These are phyloP conservation scores for Coccomyxa sp. DNA, from an alignment of 139 green algal genomes.

Conservation along the genomic window DNA sequence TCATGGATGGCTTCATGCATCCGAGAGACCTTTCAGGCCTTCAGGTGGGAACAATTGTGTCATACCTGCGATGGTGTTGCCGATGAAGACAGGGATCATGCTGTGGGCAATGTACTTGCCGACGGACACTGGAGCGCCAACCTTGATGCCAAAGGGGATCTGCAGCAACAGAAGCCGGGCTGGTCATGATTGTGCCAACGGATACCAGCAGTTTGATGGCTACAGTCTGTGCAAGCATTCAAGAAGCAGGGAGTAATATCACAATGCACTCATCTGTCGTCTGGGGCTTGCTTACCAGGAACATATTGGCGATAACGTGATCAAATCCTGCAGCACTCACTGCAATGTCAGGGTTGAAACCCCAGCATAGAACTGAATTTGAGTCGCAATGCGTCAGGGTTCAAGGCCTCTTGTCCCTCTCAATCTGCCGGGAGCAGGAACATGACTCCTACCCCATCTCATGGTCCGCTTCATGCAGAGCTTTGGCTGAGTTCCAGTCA, in stretches of 20 bases:
- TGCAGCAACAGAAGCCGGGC: conserved; percentile 5
- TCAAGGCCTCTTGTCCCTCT: too few relatives aligned
- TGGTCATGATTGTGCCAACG: too few relatives aligned
- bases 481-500: neutral
- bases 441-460: too few relatives aligned
- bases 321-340: conserved; percentile 69
- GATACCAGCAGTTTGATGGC: neutral
- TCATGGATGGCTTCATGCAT: too few relatives aligned
- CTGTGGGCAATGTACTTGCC: conserved; percentile 11
- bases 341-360: too few relatives aligned
- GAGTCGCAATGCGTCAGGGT: too few relatives aligned
- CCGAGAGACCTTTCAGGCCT: too few relatives aligned
- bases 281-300: conserved; percentile 2
- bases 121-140: conserved; percentile 7
- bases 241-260: neutral
- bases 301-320: conserved; percentile 67
- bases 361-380: too few relatives aligned
- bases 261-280: neutral
- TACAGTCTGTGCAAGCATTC: neutral
- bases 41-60: too few relatives aligned
- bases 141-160: conserved; percentile 20
- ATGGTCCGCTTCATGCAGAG: too few relatives aligned
- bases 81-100: conserved; percentile 21
- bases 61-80: conserved; percentile 11
- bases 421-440: too few relatives aligned